These are phyloP conservation scores for Agroathelia rolfsii DNA, from an alignment of 1,284 basidiomycete species.

Conservation along the genomic window DNA sequence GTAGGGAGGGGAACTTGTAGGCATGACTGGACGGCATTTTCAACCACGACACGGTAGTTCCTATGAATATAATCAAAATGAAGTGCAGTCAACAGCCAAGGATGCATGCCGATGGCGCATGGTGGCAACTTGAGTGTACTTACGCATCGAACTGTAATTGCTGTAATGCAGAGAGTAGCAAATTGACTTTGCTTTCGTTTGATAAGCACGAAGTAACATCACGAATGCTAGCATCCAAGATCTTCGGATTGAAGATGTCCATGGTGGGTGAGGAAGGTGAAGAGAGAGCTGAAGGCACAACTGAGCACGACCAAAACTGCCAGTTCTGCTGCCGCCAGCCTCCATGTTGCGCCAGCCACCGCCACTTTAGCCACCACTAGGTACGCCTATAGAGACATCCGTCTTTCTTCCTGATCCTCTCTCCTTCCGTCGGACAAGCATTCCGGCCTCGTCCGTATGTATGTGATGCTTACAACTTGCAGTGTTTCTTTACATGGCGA, in stretches of 20 bases:
- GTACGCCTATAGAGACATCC: too few species aligned
- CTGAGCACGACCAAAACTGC: too few species aligned
- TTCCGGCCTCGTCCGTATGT: too few species aligned
- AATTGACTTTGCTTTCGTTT: conserved; percentile 55
- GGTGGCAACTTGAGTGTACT: conserved; percentile 17
- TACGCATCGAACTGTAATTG: conserved; percentile 38
- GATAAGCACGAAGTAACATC: conserved; percentile 47
- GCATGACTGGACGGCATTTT: conserved; percentile 66
- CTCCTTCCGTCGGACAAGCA: too few species aligned
- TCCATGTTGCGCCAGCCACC: too few species aligned
- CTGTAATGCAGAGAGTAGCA: conserved; percentile 52
- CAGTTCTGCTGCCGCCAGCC: too few species aligned
- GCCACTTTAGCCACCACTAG: too few species aligned
- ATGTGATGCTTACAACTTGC: too few species aligned
- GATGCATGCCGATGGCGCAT: too few species aligned
- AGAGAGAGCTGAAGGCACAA: too few species aligned
- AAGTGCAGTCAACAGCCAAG: conserved; percentile 6
- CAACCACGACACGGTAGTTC: conserved; percentile 53
- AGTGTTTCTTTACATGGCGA: too few species aligned
- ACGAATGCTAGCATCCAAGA: conserved; percentile 60
- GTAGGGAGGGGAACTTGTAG: conserved; percentile 44
- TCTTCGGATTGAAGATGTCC: conserved; percentile 63
- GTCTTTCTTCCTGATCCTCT: too few species aligned
- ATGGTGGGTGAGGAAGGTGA: conserved; percentile 19
- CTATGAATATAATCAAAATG: conserved; percentile 13